Conservation (phyloP, 2,329 filamentous ascomycete species). For the Myriosclerotinia curreyana region DNA sequence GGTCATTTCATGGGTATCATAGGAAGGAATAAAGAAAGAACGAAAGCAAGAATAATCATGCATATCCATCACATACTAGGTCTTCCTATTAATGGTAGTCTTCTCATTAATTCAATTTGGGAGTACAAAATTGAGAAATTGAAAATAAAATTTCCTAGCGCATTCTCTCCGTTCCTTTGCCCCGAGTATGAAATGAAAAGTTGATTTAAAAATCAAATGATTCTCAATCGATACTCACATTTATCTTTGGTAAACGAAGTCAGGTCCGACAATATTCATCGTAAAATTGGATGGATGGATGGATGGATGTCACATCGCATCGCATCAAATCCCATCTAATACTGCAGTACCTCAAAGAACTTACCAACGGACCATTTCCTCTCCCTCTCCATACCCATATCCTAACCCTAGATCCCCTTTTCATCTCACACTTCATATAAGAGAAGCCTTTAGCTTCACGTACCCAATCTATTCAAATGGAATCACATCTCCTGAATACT, state of each 20-base stretch:
- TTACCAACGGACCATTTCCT: background rate
- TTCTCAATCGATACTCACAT: conserved; percentile 14
- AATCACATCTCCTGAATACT: background rate
- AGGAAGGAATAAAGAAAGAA: conserved; percentile 8
- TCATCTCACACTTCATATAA: background rate
- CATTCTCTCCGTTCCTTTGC: background rate
- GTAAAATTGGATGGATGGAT: background rate
- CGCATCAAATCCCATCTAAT: conserved; percentile 3
- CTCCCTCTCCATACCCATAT: background rate
- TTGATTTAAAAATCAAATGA: conserved; percentile 12
- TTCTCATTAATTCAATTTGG: background rate
- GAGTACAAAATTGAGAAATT: conserved; percentile 1
- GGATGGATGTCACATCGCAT: conserved; percentile 9
- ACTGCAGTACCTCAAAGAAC: background rate
- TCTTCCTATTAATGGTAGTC: too few relatives aligned
- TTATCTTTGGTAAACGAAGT: background rate
- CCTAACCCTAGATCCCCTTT: background rate
- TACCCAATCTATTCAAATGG: background rate
- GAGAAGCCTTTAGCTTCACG: background rate
- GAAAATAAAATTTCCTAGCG: background rate
- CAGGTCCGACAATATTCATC: background rate
- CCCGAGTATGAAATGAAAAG: background rate
- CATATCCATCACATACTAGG: conserved; percentile 1
- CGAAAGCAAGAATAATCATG: conserved; percentile 12
- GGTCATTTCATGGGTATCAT: conserved; percentile 12